Conservation (phyloP, 129 eudicot species). For the Arctium lappa region DNA sequence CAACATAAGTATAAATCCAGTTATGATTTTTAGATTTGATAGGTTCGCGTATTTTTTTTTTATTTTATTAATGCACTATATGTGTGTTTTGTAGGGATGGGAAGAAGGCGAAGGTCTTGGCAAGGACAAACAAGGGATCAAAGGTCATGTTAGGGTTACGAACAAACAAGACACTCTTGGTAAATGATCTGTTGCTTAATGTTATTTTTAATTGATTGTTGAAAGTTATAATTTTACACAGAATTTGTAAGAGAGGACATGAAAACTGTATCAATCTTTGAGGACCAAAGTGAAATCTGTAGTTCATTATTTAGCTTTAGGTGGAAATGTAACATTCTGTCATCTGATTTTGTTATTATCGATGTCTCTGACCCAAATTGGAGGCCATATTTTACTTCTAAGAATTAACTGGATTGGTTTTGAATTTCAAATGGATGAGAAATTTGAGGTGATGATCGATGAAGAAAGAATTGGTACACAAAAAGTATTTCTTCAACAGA, state of each 20-base stretch:
- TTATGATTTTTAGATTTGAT: not conserved
- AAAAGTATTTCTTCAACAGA: not conserved
- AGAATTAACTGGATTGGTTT: not conserved
- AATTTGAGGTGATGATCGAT: not conserved
- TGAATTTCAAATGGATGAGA: not conserved
- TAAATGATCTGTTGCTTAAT: not conserved
- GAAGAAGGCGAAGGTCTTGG: slow-evolving; percentile 99
- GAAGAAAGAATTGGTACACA: not conserved
- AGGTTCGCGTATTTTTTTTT: not conserved
- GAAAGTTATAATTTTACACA: not conserved
- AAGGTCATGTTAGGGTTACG: slow-evolving; percentile 89
- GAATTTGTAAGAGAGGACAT: not conserved
- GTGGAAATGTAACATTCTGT: not conserved
- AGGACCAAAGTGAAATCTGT: not conserved
- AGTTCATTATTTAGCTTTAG: slow-evolving; percentile 1
- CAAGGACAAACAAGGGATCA: slow-evolving; percentile 95
- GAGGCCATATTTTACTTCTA: not conserved
- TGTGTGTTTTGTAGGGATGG: slow-evolving; percentile 69
- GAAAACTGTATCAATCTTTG: not conserved
- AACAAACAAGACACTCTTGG: slow-evolving; percentile 95
- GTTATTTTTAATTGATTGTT: not conserved
- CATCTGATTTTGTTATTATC: not conserved
- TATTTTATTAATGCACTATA: slow-evolving; percentile 3
- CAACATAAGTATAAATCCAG: not conserved
- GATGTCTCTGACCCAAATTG: not conserved